Evolutionary conservation across 208 protist species (phyloP), one percentile per base, ranked within the genome.

Genomic region (Wallacemonas sp.): DNA sequence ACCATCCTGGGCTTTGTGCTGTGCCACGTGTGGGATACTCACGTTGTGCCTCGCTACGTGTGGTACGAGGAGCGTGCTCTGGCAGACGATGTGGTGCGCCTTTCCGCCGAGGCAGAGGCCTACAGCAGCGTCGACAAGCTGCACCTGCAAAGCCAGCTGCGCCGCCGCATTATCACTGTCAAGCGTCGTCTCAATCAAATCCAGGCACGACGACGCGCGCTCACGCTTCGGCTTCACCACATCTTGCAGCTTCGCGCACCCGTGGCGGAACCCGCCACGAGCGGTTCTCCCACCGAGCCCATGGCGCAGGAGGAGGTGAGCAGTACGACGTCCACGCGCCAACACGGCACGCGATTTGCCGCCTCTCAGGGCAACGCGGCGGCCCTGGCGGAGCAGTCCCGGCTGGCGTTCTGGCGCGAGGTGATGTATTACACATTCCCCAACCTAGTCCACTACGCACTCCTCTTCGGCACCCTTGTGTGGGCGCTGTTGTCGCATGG

Each of bases 41-140:
- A 12, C 0, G 51, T 81, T 12, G 79, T 72, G 3, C 76, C 79
- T 5, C 59, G 21, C 3, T 28, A 88, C 11, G 79, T 88, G 47
- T 82, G 66, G 38, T 62, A 51, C 3, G 70, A 77, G 21, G 86
- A 93, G 62, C 28, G 64, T 9, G 39, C 46, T 19, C 64, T 93
- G 1, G 67, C 77, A 36, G 54, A 59, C 24, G 47, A 78, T 30
- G 79, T 91, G 38, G 55, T 62, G 22, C 49, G 55, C 4, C 65
- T 86, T n/a, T 56, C 75, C 38, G 45, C 1, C 1, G 77, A 88
- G 63, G 81, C 81, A 2, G 49, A 73, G 11, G 28, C 27, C 21
- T 64, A 74, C 36, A 79, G 54, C 56, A 59, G 39, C 15, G 71
- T 68, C 0, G 68, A 83, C 21, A 45, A 80, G 42, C 47, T 85